Base-by-base conservation (phyloP, 140 eudicot species). In the Anethum foeniculum region DNA sequence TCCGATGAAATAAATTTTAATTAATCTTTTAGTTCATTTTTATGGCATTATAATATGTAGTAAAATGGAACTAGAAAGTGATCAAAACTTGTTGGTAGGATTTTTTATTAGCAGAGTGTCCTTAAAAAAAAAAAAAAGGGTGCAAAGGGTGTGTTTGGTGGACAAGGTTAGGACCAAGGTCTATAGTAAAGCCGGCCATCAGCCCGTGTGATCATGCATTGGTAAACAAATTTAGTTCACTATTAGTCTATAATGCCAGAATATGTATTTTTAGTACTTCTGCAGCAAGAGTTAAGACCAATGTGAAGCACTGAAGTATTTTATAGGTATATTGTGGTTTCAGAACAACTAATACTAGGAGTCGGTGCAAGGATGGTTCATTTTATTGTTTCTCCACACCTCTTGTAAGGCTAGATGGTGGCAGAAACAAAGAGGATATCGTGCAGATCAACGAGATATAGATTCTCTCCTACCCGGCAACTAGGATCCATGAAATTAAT, bases 341-440 rank as follows among this genome's bases (percentile, higher is more conserved):
- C 6, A 15, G n/a, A 68, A 34, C 74, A 30, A 67, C 73, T 67
- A 32, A 30, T 12, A 12, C 21, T 14, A 41, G 74, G 74, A 68
- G 36, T 25, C n/a, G 74, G 74, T 15, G 43, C 74, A 30, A 30
- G 41, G 23, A 68, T 68, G 44, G 74, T 32, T 34, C 74, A 3
- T 25, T 25, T 62, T 62, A 62, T 62, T 62, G 71, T 62, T 62
- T 62, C 12, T 62, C 30, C 71, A 62, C 36, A 62, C 34, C 18
- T 62, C 71, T 62, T 62, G 18, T 58, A 25, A 62, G 74, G 74
- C 25, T 68, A 68, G 43, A 68, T 68, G 74, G n/a, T 32, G 74
- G 44, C 44, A 68, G 43, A 68, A 30, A 68, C 74, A 68, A 68
- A 68, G 74, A 14, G 23, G 44, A 68, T 68, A 68, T 6, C 74